phyloP scores from a whole-genome alignment of 768 basidiomycete species.

The Leucocoprinus leucothites region DNA sequence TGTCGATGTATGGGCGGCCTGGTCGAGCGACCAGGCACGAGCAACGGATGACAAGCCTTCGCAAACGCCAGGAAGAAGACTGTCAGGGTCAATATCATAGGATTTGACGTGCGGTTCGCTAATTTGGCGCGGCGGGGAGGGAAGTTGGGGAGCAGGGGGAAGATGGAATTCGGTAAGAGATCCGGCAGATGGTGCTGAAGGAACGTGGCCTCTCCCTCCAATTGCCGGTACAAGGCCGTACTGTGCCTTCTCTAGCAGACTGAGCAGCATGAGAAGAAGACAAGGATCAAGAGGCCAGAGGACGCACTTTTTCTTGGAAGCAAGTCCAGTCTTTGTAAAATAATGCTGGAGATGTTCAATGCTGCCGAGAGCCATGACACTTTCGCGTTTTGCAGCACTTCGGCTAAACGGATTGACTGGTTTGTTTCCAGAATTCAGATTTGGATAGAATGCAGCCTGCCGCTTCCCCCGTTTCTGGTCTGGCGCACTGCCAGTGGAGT shows the following conservation, averaged over 20 bases:
- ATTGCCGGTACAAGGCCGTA: constrained; percentile 75
- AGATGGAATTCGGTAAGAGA: constrained; percentile 53
- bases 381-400: constrained; percentile 90
- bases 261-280: constrained; percentile 16
- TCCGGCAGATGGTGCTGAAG: constrained; percentile 37
- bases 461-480: constrained; percentile 52
- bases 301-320: constrained; percentile 68
- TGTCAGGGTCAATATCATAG: constrained; percentile 73
- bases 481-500: constrained; percentile 44
- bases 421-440: constrained; percentile 67
- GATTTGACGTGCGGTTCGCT: constrained; percentile 59
- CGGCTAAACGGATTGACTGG: constrained; percentile 82
- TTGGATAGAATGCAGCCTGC: constrained; percentile 76
- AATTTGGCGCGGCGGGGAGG: constrained; percentile 38
- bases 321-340: constrained; percentile 85
- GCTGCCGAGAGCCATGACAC: constrained; percentile 92
- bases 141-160: constrained; percentile 66
- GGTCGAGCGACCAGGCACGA: constrained; percentile 57
- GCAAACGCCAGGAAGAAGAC: constrained; percentile 72
- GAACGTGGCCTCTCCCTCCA: constrained; percentile 52
- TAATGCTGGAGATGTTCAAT: constrained; percentile 96
- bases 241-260: constrained; percentile 46
- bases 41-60: constrained; percentile 68
- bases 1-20: constrained; percentile 7
- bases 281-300: not conserved